Conservation (phyloP, 805 yeast genomes). For the Zygosaccharomyces bailii region DNA sequence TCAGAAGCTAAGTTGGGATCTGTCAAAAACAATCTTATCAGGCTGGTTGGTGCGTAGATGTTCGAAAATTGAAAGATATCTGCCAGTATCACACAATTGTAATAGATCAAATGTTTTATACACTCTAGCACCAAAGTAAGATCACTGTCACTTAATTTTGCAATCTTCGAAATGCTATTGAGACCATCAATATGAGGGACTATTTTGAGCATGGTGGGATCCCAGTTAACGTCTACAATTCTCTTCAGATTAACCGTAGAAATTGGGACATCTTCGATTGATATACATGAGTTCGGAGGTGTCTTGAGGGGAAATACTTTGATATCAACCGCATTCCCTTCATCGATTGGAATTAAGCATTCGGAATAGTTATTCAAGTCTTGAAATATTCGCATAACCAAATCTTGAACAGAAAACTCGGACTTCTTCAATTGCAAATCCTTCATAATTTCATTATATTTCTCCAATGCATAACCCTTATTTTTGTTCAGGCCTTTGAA, state of each 20-base stretch:
- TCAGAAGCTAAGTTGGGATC: slow-evolving; percentile 68
- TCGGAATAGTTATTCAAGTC: slow-evolving; percentile 94
- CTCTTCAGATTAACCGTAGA: slow-evolving; percentile 72
- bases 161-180: slow-evolving; percentile 73
- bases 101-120: slow-evolving; percentile 86
- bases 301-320: slow-evolving; percentile 87
- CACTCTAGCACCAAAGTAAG: slow-evolving; percentile 76
- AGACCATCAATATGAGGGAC: slow-evolving; percentile 85
- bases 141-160: slow-evolving; percentile 78
- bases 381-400: slow-evolving; percentile 86
- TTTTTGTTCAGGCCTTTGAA: slow-evolving; percentile 9
- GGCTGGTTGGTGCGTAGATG: slow-evolving; percentile 84
- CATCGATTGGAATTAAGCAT: slow-evolving; percentile 90
- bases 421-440: slow-evolving; percentile 26
- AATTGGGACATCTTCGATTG: slow-evolving; percentile 85
- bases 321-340: slow-evolving; percentile 85
- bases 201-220: slow-evolving; percentile 89
- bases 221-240: slow-evolving; percentile 90
- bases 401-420: slow-evolving; percentile 58
- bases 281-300: slow-evolving; percentile 72
- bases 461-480: slow-evolving; percentile 14
- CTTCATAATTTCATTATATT: slow-evolving; percentile 31
- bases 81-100: slow-evolving; percentile 74
- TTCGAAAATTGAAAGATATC: slow-evolving; percentile 89
- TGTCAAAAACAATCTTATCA: slow-evolving; percentile 62